phyloP scores from a whole-genome alignment of 495 filamentous ascomycete genomes.

The Peziza echinospora region DNA sequence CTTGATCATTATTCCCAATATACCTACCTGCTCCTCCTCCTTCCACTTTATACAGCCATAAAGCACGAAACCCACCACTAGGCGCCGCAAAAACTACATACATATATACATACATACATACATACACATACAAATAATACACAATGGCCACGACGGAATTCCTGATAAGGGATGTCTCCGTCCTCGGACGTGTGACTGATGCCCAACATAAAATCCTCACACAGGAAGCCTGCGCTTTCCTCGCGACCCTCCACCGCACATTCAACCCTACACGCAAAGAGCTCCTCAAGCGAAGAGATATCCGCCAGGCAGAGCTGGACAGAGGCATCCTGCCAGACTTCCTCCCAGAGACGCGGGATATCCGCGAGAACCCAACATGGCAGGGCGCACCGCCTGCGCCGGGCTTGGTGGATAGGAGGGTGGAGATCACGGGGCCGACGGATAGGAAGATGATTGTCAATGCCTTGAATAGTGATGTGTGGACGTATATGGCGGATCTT shows the following conservation, averaged over 20 bases:
- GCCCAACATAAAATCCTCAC: slow-evolving; percentile 76
- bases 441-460: slow-evolving; percentile 99
- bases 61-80: too few relatives aligned
- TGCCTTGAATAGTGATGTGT: slow-evolving; percentile 88
- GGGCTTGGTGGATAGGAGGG: slow-evolving; percentile 76
- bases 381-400: slow-evolving; percentile 84
- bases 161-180: slow-evolving; percentile 69
- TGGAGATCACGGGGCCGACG: slow-evolving; percentile 97
- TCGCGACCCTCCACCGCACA: slow-evolving; percentile 79
- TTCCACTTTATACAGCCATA: too few relatives aligned
- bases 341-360: slow-evolving; percentile 84
- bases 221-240: slow-evolving; percentile 75
- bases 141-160: slow-evolving; percentile 50
- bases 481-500: slow-evolving; percentile 99
- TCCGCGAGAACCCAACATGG: slow-evolving; percentile 88
- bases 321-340: slow-evolving; percentile 83
- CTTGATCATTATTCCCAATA: too few relatives aligned
- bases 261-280: slow-evolving; percentile 84
- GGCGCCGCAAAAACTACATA: too few relatives aligned
- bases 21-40: too few relatives aligned
- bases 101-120: too few relatives aligned
- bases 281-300: slow-evolving; percentile 63
- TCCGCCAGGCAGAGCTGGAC: slow-evolving; percentile 88
- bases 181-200: slow-evolving; percentile 58
- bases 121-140: background rate